Evolutionary conservation across 495 filamentous ascomycete genomes (phyloP), one percentile per base, ranked within the genome.

Genomic region (Podospora pseudopauciseta): DNA sequence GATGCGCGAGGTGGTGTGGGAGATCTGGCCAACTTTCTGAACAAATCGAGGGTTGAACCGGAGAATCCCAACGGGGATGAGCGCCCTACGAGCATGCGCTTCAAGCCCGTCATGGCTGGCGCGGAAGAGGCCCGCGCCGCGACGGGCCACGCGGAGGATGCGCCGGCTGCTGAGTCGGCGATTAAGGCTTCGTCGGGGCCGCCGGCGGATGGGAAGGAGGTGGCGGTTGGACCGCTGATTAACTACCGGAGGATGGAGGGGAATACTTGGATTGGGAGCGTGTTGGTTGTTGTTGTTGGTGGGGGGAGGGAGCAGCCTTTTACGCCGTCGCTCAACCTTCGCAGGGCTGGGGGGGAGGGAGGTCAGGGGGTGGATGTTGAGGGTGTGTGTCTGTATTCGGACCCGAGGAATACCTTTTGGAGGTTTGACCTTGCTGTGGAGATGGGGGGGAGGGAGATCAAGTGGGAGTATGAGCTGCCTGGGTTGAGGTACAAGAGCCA

Each of bases 231-330:
- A 16, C 93, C 93, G 9, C 78, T 96, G 66, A 78, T 97, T 72
- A 96, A 96, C 78, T 92, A 94, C 76, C 86, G 89, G 70, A 88
- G 89, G 74, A 95, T 93, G 91, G 88, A 89, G 77, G 84, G 85
- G 56, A 81, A 80, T 63, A 72, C 75, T n/a, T 97, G 93, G 93
- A 83, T 90, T 72, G 93, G 93, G 32, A 95, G 91, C 74, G 90
- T 96, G 16, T 79, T 96, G 74, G 81, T 96, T 63, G 91, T 96
- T 54, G 90, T 87, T 49, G 87, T 84, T 57, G 89, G 91, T 0
- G 88, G 88, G 2, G 84, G 82, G 15, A 82, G 83, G 70, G 77
- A 73, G 16, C 77, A 78, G 67, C 57, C 53, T 19, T 71, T 71
- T 20, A 68, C 68, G 60, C 81, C 82, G 49, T 71, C 60, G 16